These are phyloP conservation scores for Herpetomonas tarakana DNA, from an alignment of 208 protist genomes.

Conservation along the genomic window DNA sequence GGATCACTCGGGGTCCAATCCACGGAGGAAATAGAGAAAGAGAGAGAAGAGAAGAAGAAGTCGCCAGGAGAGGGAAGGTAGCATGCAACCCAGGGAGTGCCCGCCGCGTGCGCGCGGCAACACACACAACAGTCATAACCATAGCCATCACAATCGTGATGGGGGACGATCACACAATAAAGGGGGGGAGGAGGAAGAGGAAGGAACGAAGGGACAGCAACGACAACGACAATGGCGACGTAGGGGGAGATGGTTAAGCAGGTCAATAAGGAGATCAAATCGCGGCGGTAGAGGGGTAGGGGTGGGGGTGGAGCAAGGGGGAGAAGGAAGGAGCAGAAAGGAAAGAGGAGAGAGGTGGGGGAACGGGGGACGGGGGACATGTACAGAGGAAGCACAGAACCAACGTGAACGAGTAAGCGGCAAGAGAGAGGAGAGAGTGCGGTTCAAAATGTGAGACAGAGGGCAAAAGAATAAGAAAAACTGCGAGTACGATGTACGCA, in stretches of 20 bases:
- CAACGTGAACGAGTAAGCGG: not conserved
- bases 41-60: too few relatives aligned
- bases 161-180: too few relatives aligned
- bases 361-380: not conserved
- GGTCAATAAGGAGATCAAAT: not conserved
- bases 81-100: too few relatives aligned
- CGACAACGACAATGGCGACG: not conserved
- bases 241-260: too few relatives aligned
- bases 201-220: not conserved
- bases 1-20: too few relatives aligned
- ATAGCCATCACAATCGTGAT: not conserved
- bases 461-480: too few relatives aligned
- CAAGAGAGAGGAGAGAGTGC: not conserved
- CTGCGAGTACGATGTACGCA: too few relatives aligned
- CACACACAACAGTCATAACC: too few relatives aligned
- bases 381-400: not conserved
- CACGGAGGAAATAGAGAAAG: too few relatives aligned
- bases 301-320: not conserved
- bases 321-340: constrained; percentile 7
- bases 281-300: not conserved
- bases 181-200: not conserved
- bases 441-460: constrained; percentile 5
- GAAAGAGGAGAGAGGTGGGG: constrained; percentile 1
- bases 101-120: too few relatives aligned
- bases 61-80: too few relatives aligned